Conservation (phyloP, 345 rosid species). For the Raphanus raphanistrum region DNA sequence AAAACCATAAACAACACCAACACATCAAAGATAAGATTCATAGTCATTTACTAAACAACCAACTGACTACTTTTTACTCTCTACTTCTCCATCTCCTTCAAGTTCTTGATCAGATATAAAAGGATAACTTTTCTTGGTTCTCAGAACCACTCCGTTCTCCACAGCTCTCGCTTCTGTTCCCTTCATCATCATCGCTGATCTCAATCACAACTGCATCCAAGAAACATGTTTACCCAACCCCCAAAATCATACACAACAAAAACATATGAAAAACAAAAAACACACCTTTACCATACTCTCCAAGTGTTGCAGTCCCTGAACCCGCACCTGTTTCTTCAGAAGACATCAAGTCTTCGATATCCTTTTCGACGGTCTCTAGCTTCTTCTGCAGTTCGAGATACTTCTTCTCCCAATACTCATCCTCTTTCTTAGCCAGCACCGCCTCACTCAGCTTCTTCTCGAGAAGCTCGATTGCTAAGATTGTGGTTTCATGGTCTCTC, state of each 20-base stretch:
- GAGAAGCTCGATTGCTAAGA: background rate
- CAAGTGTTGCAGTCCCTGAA: background rate
- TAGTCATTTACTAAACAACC: background rate
- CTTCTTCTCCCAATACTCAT: background rate
- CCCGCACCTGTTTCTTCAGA: background rate
- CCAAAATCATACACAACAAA: background rate
- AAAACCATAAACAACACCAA: background rate
- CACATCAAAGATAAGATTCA: background rate
- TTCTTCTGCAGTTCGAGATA: background rate
- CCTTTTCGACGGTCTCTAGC: background rate
- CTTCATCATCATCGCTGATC: background rate
- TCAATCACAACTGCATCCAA: background rate
- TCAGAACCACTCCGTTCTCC: background rate
- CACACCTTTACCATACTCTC: background rate
- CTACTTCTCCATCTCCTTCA: background rate
- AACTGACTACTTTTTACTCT: too few species aligned
- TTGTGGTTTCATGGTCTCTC: background rate
- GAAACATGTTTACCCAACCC: background rate
- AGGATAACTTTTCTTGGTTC: background rate
- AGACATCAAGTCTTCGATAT: background rate
- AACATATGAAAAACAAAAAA: background rate
- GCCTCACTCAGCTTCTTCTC: background rate
- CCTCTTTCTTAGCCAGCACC: background rate
- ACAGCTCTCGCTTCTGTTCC: background rate
- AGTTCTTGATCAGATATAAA: background rate